Evolutionary conservation across 768 basidiomycete genomes (phyloP).

Genomic region (Tulasnella sp.): DNA sequence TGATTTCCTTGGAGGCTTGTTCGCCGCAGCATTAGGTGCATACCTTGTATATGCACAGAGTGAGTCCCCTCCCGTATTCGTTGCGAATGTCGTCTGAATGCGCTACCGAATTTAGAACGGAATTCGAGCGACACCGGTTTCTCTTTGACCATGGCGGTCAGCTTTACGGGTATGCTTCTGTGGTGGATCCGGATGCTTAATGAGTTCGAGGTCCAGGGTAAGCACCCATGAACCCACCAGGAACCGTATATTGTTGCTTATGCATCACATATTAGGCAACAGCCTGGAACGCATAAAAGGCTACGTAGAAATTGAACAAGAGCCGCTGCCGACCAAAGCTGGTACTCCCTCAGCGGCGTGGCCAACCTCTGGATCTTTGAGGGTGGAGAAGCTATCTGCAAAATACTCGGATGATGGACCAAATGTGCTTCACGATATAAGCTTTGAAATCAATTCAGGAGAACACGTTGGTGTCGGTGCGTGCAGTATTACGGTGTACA

Average conservation of each 20-base stretch:
- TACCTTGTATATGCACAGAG: slow-evolving; percentile 56
- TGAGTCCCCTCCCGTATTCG: background rate
- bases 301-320: slow-evolving; percentile 62
- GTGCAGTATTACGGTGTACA: slow-evolving; percentile 38
- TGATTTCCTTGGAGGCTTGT: slow-evolving; percentile 62
- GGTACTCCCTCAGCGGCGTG: slow-evolving; percentile 65
- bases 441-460: slow-evolving; percentile 59
- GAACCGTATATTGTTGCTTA: background rate
- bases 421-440: slow-evolving; percentile 63
- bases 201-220: slow-evolving; percentile 53
- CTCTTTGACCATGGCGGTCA: slow-evolving; percentile 53
- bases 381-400: slow-evolving; percentile 57
- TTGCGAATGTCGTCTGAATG: background rate
- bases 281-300: slow-evolving; percentile 58
- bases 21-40: slow-evolving; percentile 58
- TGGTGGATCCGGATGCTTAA: slow-evolving; percentile 51
- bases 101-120: slow-evolving; percentile 39
- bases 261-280: background rate
- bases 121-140: slow-evolving; percentile 50
- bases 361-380: slow-evolving; percentile 61
- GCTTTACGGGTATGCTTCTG: slow-evolving; percentile 60
- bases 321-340: slow-evolving; percentile 48
- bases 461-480: slow-evolving; percentile 62
- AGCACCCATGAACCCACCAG: slow-evolving; percentile 6
- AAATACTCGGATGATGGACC: slow-evolving; percentile 58